Evolutionary conservation across 73 alveolate species (phyloP).

Genomic region (Paramecium caudatum): DNA sequence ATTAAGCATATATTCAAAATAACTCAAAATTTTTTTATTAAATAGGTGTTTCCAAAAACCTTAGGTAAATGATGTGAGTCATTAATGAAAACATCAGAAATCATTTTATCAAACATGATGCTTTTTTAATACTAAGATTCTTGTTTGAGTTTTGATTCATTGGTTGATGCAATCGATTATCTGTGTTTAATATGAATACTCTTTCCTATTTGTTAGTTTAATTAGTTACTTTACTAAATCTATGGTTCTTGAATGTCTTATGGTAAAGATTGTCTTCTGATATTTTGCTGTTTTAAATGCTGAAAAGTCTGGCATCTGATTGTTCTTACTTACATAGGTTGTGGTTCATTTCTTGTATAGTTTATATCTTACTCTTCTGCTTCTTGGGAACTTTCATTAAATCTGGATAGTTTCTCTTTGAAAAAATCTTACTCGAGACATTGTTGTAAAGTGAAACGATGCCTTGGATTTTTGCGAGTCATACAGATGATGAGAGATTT

Average conservation of each 20-base stretch:
- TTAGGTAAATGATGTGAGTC: neutral
- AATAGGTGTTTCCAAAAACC: neutral
- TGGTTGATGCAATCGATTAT: neutral
- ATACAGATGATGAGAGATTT: neutral
- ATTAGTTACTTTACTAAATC: neutral
- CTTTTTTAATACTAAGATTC: neutral
- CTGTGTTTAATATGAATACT: constrained; percentile 4
- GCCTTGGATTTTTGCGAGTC: constrained; percentile 31
- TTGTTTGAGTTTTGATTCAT: neutral
- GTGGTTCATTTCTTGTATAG: neutral
- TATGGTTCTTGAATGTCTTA: neutral
- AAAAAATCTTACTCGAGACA: constrained; percentile 36
- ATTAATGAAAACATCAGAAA: neutral
- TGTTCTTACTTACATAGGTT: neutral
- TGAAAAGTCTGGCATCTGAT: constrained; percentile 4
- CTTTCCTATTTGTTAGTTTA: neutral
- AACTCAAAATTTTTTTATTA: neutral
- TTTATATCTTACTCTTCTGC: neutral
- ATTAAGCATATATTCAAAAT: too few relatives aligned
- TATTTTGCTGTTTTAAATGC: neutral
- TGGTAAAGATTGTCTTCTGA: constrained; percentile 3
- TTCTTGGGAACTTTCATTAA: neutral
- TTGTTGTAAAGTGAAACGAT: constrained; percentile 19
- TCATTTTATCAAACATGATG: too few relatives aligned
- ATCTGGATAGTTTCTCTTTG: neutral